Base-by-base conservation (phyloP, 2,329 filamentous ascomycete genomes). In the Sporothrix humicola region DNA sequence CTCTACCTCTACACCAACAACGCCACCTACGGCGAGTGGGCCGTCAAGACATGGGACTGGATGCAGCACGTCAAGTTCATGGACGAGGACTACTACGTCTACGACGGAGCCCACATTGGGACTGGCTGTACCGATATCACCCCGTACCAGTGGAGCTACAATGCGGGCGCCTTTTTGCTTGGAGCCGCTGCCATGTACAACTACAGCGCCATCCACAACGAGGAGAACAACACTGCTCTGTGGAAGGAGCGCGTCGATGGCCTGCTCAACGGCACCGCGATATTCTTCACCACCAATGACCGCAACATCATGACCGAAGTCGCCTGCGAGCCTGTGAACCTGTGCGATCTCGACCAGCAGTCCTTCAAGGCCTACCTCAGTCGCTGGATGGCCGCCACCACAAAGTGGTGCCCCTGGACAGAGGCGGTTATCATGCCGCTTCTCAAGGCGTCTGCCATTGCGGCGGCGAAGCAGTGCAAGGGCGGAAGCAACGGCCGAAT, bases 11-110 rank as follows among this genome's bases (percentile, higher is more conserved):
- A 94, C 80, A 97, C 94, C 0, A 89, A 89, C 17, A 95, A 97
- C 78, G 79, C 85, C 56, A 93, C 92, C 0, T 97, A 97, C 79
- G 86, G 88, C 1, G 88, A 93, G 5, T 96, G 93, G 93, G 93
- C 93, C 0, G 87, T 90, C 23, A 90, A 84, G 77, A 87, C 89
- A 0, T 97, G 93, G 84, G 85, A 93, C 69, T 93, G 91, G 91
- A 90, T 89, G 81, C 79, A 81, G 3, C 79, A 78, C 7, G 82
- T 89, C 63, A 84, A 87, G 0, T 86, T 93, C 71, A 87, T 93
- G 74, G 85, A 89, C 78, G 79, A 86, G 7, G 73, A 74, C 2
- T 92, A 87, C 79, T 84, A 87, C 66, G 83, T 93, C 20, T 91
- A 86, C 76, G 91, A 92, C 78, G 91, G 91, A 48, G 86, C 86